Base-by-base conservation (phyloP, 2,329 filamentous ascomycete genomes). In the Penicillium sp. region DNA sequence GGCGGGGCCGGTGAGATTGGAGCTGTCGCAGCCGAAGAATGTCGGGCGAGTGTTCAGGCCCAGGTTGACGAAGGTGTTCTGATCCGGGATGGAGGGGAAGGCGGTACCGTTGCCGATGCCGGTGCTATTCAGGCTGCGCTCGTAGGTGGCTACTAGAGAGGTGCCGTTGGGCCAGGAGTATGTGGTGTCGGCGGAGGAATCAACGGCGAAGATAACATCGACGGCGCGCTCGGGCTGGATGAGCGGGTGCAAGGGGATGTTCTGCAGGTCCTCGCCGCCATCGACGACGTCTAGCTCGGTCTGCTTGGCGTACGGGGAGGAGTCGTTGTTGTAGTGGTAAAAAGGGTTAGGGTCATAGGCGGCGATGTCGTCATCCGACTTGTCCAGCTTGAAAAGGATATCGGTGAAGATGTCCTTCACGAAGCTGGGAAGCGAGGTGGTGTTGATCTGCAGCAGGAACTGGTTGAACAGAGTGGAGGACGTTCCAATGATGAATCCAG, bases 401-500 rank as follows among this genome's bases (percentile, higher is more conserved):
- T 70, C 59, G 3, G 69, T 66, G 13, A 89, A 62, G 18, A 80
- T 78, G 5, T 75, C 62, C 45, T 79, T 76, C 33, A 90, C 70
- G 28, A 80, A 69, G 5, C 64, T 66, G 2, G 78, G 78, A 7
- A 83, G 63, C 30, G 79, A 70, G 0, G 75, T 67, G 2, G 78
- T 69, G 57, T 89, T 81, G 49, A 92, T 76, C 10, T 83, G 73
- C 3, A 91, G 76, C 16, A 95, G 73, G 62, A 89, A 81, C 62
- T 85, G 78, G 74, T 95, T 96, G 79, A 96, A 96, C 2, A 96
- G 79, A 0, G 88, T 87, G 1, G 86, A 90, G 20, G 87, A 90
- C 0, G 91, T 95, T 45, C 91, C 91, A 83, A 95, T 90, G 24
- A 95, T 77, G 65, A 83, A 96, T 6, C 89, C 89, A 22, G 82